Base-by-base conservation (phyloP, 352 stramenopile species). In the Phytophthora idaei region DNA sequence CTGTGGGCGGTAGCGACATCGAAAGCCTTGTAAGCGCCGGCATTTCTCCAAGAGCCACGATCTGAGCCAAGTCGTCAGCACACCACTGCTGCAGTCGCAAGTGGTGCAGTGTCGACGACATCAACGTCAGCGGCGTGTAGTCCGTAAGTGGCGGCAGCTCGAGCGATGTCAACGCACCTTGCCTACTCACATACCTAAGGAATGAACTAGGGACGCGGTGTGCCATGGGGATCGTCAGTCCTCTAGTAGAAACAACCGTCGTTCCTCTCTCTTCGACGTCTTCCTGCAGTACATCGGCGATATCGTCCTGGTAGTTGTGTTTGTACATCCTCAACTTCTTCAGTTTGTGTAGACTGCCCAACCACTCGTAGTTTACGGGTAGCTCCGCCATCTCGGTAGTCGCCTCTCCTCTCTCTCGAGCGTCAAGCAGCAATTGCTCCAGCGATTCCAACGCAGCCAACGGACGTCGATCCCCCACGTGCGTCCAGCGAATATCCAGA, bases 401-500 rank as follows among this genome's bases (percentile, higher is more conserved):
- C 4, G 36, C n/a, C 11, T 37, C 28, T 61, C 67, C 62, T 54
- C 64, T 50, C 28, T 79, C 67, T 55, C 64, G 36, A 2, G 64
- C 75, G 53, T 85, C 77, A 14, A 86, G 42, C 21, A 81, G 57
- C 59, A 86, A 57, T 14, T 78, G 73, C 62, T 86, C 72, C 28
- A 86, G 59, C 36, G 64, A 36, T 27, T 51, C 21, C 48, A 86
- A 49, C 34, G 65, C 56, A 9, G 50, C 52, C n/a, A 86, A 50
- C 9, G 77, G 73, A 15, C 64, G 63, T 29, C 73, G 61, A 59
- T 86, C 68, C 2, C 61, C 52, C 41, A 77, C 68, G 9, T 80
- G 69, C 28, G 72, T 81, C 56, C 74, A 79, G 2, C 77, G 66
- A 57, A 86, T 73, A 28, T 86, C 77, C n/a, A 86, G 55, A 27